Conservation (phyloP, 1,284 basidiomycete species). For the Trichosporon asahii region DNA sequence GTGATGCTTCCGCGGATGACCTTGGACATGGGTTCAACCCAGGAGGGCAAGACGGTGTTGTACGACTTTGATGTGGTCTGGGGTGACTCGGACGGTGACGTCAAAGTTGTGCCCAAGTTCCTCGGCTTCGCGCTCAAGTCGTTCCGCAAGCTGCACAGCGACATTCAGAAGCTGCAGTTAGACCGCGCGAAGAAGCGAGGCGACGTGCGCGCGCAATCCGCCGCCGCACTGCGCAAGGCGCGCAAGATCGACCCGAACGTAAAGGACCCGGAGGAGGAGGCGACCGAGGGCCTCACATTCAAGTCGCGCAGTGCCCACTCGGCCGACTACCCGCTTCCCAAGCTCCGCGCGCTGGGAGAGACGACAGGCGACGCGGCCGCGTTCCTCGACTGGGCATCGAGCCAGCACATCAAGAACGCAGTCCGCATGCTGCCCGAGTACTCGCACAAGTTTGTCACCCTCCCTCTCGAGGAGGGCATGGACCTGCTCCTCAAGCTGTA, state of each 20-base stretch:
- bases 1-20: constrained; percentile 40
- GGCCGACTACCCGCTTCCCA: constrained; percentile 49
- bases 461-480: constrained; percentile 79
- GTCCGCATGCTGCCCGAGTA: constrained; percentile 77
- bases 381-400: constrained; percentile 55
- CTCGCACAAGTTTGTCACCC: constrained; percentile 79
- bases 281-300: constrained; percentile 19
- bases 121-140: constrained; percentile 38
- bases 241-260: neutral
- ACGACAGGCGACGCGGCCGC: constrained; percentile 73
- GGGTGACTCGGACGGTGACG: constrained; percentile 44
- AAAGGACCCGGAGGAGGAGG: constrained; percentile 8
- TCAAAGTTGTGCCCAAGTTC: constrained; percentile 44
- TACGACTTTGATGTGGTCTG: constrained; percentile 46
- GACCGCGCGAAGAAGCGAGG: constrained; percentile 36
- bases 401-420: constrained; percentile 71
- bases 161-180: constrained; percentile 39
- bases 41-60: constrained; percentile 27
- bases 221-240: constrained; percentile 11
- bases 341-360: constrained; percentile 77
- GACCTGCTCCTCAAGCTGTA: constrained; percentile 73
- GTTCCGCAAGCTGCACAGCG: constrained; percentile 37
- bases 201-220: constrained; percentile 13
- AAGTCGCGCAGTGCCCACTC: constrained; percentile 25
- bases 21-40: constrained; percentile 43